Percentiles rank a stretch among this genome's conserved stretches.
These are phyloP conservation scores for Saccharomyces hybrid DNA, from an alignment of 1,139 yeast genomes.

Conservation along the genomic window DNA sequence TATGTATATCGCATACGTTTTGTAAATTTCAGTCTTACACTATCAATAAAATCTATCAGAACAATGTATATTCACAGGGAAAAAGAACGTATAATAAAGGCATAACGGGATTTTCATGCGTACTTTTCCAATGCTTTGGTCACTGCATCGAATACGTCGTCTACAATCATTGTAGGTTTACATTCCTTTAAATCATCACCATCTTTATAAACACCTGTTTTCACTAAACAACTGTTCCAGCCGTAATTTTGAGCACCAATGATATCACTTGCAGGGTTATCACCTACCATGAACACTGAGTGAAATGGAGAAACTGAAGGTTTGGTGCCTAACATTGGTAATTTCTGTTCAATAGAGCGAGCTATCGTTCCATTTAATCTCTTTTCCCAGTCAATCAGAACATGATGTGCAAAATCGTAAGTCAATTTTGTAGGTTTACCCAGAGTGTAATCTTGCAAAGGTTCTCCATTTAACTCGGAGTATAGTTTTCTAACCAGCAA, in stretches of 20 bases:
- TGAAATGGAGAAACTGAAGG: constrained; percentile 33
- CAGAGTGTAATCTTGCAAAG: constrained; percentile 51
- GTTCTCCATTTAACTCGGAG: constrained; percentile 46
- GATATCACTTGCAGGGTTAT: constrained; percentile 89
- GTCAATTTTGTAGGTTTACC: constrained; percentile 84
- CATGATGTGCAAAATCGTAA: constrained; percentile 76
- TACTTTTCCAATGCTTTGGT: constrained; percentile 22
- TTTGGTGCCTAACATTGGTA: constrained; percentile 23
- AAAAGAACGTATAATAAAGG: too few species aligned
- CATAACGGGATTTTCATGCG: background rate
- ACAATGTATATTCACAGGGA: too few species aligned
- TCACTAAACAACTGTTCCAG: constrained; percentile 78
- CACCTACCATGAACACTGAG: constrained; percentile 87
- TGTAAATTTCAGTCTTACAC: background rate
- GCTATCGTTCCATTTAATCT: constrained; percentile 27
- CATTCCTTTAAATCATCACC: constrained; percentile 43
- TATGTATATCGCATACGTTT: background rate
- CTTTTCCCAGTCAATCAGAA: constrained; percentile 53
- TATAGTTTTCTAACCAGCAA: constrained; percentile 58
- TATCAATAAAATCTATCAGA: background rate
- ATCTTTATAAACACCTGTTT: constrained; percentile 81
- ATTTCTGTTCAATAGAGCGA: constrained; percentile 14
- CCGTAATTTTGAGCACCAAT: constrained; percentile 81
- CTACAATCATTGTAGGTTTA: constrained; percentile 35
- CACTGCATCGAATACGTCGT: constrained; percentile 35